phyloP scores from a whole-genome alignment of 2,329 filamentous ascomycete genomes.

The Talaromyces sp. region DNA sequence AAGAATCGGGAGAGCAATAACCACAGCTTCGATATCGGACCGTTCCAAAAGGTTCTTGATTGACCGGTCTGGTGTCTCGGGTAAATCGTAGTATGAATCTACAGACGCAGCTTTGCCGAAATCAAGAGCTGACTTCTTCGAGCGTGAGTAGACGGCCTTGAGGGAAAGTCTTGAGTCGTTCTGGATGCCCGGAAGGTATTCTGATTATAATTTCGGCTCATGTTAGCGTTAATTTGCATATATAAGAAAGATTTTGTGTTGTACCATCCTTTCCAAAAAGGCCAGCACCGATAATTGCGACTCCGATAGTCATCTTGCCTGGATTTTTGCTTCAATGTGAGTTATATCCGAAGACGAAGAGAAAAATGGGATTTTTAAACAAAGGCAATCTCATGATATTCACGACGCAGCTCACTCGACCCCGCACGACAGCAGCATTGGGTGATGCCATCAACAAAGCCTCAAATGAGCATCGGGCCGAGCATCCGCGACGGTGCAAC shows the following conservation, averaged over 20 bases:
- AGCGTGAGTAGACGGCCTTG: conserved; percentile 4
- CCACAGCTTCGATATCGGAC: conserved; percentile 42
- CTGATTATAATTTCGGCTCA: neutral
- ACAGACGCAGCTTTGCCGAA: conserved; percentile 1
- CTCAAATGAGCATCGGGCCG: too few species aligned
- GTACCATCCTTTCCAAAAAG: conserved; percentile 4
- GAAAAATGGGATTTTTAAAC: neutral
- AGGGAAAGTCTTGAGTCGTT: neutral
- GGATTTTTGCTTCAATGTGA: neutral
- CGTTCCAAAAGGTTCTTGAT: conserved; percentile 36
- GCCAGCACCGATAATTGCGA: conserved; percentile 4
- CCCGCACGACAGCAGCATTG: neutral
- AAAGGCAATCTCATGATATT: too few species aligned
- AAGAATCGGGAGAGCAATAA: conserved; percentile 54
- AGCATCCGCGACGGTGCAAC: too few species aligned
- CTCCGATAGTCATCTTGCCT: neutral
- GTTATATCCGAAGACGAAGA: neutral
- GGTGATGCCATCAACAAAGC: neutral
- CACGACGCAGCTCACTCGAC: neutral
- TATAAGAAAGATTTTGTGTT: neutral
- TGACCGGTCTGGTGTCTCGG: neutral
- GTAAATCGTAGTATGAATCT: neutral
- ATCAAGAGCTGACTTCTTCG: neutral
- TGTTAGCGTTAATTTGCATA: neutral
- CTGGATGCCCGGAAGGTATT: neutral